phyloP scores from a whole-genome alignment of 768 basidiomycete species.

The Scleroderma citrinum region DNA sequence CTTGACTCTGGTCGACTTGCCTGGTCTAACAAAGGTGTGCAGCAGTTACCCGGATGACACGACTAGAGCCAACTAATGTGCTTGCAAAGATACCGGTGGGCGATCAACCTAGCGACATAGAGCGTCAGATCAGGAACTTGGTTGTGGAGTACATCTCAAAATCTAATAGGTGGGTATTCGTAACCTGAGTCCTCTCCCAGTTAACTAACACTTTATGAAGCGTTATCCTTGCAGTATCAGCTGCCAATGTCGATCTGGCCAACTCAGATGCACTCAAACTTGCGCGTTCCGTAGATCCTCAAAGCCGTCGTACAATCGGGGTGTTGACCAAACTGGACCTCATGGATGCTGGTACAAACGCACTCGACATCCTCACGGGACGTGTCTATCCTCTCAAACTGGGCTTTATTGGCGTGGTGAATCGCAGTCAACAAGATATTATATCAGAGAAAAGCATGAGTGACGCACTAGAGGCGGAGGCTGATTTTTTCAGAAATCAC shows the following conservation, averaged over 20 bases:
- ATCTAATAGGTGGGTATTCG: slow-evolving; percentile 73
- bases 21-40: slow-evolving; percentile 90
- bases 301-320: slow-evolving; percentile 94
- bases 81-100: slow-evolving; percentile 78
- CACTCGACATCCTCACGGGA: slow-evolving; percentile 91
- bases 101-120: slow-evolving; percentile 97
- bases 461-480: slow-evolving; percentile 80
- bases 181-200: background rate
- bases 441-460: slow-evolving; percentile 78
- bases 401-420: slow-evolving; percentile 97
- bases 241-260: slow-evolving; percentile 97
- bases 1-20: slow-evolving; percentile 92
- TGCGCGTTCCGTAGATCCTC: slow-evolving; percentile 91
- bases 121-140: slow-evolving; percentile 89
- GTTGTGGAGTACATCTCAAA: slow-evolving; percentile 96
- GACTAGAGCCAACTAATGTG: background rate
- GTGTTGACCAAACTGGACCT: slow-evolving; percentile 96
- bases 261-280: slow-evolving; percentile 98
- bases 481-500: slow-evolving; percentile 88
- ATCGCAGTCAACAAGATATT: slow-evolving; percentile 97
- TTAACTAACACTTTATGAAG: slow-evolving; percentile 34
- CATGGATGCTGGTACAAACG: slow-evolving; percentile 99
- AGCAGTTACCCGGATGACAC: background rate
- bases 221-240: slow-evolving; percentile 94
- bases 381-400: slow-evolving; percentile 97